phyloP scores from a whole-genome alignment of 2,329 filamentous ascomycete genomes.

The Aspergillus hiratsukae region DNA sequence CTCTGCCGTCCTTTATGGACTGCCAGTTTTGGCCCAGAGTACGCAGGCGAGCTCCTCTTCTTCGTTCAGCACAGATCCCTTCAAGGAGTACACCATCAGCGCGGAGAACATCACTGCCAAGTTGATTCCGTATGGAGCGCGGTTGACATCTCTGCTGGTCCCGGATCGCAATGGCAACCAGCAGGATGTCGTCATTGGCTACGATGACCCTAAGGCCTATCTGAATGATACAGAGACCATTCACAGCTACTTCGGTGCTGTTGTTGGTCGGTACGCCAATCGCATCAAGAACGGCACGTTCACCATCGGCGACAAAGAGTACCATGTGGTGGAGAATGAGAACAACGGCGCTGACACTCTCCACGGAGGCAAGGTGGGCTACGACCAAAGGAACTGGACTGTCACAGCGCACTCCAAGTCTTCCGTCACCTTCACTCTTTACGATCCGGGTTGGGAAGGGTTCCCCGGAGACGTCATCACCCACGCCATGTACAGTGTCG shows the following conservation, averaged over 20 bases:
- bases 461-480: constrained; percentile 47
- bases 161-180: constrained; percentile 46
- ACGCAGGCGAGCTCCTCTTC: constrained; percentile 11
- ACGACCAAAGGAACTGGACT: constrained; percentile 48
- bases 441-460: constrained; percentile 40
- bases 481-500: constrained; percentile 44
- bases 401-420: constrained; percentile 39
- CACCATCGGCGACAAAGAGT: constrained; percentile 44
- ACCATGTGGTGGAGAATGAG: constrained; percentile 50
- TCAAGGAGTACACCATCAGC: constrained; percentile 43
- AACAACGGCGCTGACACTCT: constrained; percentile 49
- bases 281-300: constrained; percentile 56
- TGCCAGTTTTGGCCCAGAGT: constrained; percentile 25
- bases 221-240: constrained; percentile 43
- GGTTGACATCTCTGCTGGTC: constrained; percentile 46
- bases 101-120: constrained; percentile 46
- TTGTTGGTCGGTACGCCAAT: constrained; percentile 52
- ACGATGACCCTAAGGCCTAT: constrained; percentile 45
- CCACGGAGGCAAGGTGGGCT: constrained; percentile 47
- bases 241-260: constrained; percentile 46
- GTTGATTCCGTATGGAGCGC: constrained; percentile 46
- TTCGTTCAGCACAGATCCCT: constrained; percentile 24
- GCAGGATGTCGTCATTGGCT: constrained; percentile 50
- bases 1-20: constrained; percentile 28
- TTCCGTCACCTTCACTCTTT: constrained; percentile 44